Base-by-base conservation (phyloP, 192 early-diverging fungal genomes). In the Jimgerdemannia lactiflua region DNA sequence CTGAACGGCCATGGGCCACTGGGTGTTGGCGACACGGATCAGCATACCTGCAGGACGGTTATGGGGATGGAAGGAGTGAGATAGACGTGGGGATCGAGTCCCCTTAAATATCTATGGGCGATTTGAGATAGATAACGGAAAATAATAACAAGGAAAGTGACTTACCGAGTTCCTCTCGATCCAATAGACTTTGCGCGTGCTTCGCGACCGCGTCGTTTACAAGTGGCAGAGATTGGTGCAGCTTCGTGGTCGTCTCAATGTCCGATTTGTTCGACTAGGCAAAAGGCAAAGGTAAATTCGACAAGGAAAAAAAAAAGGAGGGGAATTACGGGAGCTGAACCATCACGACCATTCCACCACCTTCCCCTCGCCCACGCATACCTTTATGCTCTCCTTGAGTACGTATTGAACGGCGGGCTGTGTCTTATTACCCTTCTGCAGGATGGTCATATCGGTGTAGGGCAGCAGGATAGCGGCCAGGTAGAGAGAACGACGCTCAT, bases 301-400 rank as follows among this genome's bases (percentile, higher is more conserved):
- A 7, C 10, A 11, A 65, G 59, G 43, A 64, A 9, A 9, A 18
- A 43, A 42, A 3, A 63, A 54, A 40, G 49, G 67, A 29, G 29
- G 7, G 4, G 43, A 39, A 64, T 11, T 43, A 29, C 43, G 6
- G 29, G 2, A 3, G 54, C 29, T 29, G 29, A 29, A 29, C 0
- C 29, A 29, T 29, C 29, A 29, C 29, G 29, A 29, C 29, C 29
- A 29, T 1, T 29, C 29, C 29, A 29, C 1, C 29, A 29, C 29
- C 29, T 29, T 29, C 8, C 65, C 4, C 19, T 68, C 40, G 67
- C 67, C 6, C 65, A 29, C 20, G 1, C 0, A 78, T 76, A 91
- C 87, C 79, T 92, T 94, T 43, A 93, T 68, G 14, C 85, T 80
- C 73, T 92, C 89, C 54, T 89, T 89, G 3, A 91, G 69, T 6